phyloP scores from a whole-genome alignment of 176 grass and related monocot genomes.

The Musa troglodytarum region DNA sequence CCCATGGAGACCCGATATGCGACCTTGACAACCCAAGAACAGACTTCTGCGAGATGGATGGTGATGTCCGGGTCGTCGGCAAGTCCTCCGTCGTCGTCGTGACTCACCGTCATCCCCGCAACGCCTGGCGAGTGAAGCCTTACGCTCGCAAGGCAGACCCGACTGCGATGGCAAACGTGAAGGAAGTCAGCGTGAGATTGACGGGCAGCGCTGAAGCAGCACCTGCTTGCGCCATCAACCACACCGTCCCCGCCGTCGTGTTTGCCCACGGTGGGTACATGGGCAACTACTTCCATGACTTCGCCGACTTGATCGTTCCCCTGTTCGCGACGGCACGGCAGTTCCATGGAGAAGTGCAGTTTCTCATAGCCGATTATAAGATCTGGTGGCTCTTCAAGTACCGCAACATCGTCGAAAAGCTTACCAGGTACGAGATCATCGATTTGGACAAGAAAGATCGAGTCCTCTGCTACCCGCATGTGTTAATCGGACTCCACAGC shows the following conservation, averaged over 20 bases:
- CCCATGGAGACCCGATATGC: no score
- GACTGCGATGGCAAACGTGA: constrained; percentile 23
- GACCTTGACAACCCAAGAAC: no score
- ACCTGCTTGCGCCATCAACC: constrained; percentile 33
- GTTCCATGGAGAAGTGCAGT: constrained; percentile 39
- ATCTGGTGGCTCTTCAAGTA: constrained; percentile 61
- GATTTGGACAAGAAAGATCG: constrained; percentile 24
- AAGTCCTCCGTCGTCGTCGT: background rate
- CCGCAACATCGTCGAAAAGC: constrained; percentile 22
- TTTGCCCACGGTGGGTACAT: constrained; percentile 61
- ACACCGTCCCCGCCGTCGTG: constrained; percentile 43
- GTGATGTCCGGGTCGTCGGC: no score
- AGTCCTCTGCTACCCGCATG: constrained; percentile 60
- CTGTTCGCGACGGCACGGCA: constrained; percentile 52
- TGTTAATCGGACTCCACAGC: constrained; percentile 37
- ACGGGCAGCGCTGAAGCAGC: background rate
- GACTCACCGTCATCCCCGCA: constrained; percentile 28
- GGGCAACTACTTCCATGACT: constrained; percentile 46
- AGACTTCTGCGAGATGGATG: no score
- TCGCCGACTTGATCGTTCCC: constrained; percentile 16
- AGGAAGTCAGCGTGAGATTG: constrained; percentile 31
- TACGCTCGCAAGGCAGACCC: constrained; percentile 42
- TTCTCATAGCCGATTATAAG: constrained; percentile 46
- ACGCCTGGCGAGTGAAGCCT: constrained; percentile 43
- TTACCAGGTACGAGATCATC: constrained; percentile 41